Percentiles rank a stretch among this genome's conserved stretches.
Evolutionary conservation across 805 yeast species (phyloP).

Genomic region (Starmerella apis): DNA sequence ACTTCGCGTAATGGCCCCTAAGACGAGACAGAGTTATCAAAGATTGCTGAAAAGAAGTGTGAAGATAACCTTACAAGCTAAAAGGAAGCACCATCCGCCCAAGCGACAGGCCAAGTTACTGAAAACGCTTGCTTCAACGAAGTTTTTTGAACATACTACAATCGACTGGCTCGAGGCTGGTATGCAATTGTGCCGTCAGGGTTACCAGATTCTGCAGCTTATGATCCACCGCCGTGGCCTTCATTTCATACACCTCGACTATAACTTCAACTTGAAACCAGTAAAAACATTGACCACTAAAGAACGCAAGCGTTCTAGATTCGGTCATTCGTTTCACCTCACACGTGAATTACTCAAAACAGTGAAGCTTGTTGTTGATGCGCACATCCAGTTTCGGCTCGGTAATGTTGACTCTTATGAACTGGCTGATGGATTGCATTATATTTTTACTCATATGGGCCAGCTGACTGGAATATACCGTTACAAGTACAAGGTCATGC

Average conservation of each 20-base stretch:
- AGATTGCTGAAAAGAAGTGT: constrained; percentile 71
- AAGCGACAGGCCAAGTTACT: constrained; percentile 45
- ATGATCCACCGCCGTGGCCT: constrained; percentile 83
- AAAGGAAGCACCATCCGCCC: constrained; percentile 28
- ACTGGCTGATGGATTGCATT: constrained; percentile 87
- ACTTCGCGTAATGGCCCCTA: constrained; percentile 46
- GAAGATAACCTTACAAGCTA: constrained; percentile 51
- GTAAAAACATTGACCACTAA: constrained; percentile 92
- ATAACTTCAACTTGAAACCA: constrained; percentile 90
- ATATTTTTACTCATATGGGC: constrained; percentile 84
- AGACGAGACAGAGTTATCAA: constrained; percentile 80
- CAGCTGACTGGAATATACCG: constrained; percentile 94
- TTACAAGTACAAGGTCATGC: constrained; percentile 96
- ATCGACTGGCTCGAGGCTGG: constrained; percentile 99
- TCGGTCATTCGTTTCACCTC: constrained; percentile 91
- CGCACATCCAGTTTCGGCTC: constrained; percentile 80
- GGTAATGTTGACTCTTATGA: constrained; percentile 91
- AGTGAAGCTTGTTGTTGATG: constrained; percentile 79
- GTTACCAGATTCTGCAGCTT: constrained; percentile 83
- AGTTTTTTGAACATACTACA: constrained; percentile 80
- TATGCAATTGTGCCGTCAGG: constrained; percentile 83
- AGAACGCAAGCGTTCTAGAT: constrained; percentile 88
- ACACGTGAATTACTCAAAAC: constrained; percentile 80
- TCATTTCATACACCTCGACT: constrained; percentile 86
- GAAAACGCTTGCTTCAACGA: constrained; percentile 60